A percentile compares a stretch with the other conserved stretches of the same genome.
Conservation (phyloP, 352 stramenopile species). For the Thalassiosira mediterranea region DNA sequence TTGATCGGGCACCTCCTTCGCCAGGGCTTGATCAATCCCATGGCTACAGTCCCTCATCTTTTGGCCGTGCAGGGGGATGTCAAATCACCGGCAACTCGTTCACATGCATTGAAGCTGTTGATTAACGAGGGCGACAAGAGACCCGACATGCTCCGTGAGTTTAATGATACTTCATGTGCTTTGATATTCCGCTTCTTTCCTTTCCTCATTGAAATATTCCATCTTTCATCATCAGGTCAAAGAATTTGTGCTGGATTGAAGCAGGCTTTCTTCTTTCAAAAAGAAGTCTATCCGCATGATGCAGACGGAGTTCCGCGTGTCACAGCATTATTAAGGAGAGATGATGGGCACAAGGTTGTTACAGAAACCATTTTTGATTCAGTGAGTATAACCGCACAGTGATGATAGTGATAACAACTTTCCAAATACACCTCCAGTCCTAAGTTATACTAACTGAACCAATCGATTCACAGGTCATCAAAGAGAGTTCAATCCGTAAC, state of each 20-base stretch:
- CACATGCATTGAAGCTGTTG: slow-evolving; percentile 72
- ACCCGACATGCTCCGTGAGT: slow-evolving; percentile 79
- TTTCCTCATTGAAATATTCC: background rate
- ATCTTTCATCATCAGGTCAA: slow-evolving; percentile 9
- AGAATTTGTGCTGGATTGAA: slow-evolving; percentile 79
- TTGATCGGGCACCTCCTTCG: slow-evolving; percentile 83
- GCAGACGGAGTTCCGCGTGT: slow-evolving; percentile 21
- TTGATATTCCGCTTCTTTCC: background rate
- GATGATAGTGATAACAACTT: background rate
- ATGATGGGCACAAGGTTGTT: slow-evolving; percentile 21
- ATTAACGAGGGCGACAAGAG: slow-evolving; percentile 81
- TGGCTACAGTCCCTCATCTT: slow-evolving; percentile 80
- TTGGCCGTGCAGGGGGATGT: slow-evolving; percentile 83
- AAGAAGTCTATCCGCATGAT: slow-evolving; percentile 61
- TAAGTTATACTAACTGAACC: no score
- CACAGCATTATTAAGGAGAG: slow-evolving; percentile 44
- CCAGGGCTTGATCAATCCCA: slow-evolving; percentile 87
- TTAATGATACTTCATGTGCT: slow-evolving; percentile 2
- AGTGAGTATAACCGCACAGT: slow-evolving; percentile 18
- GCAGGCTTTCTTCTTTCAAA: slow-evolving; percentile 76
- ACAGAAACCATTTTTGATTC: slow-evolving; percentile 59
- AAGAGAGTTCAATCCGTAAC: slow-evolving; percentile 68
- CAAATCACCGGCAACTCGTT: slow-evolving; percentile 67
- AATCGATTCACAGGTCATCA: slow-evolving; percentile 71
- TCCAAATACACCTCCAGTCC: slow-evolving; percentile 4